Conservation (phyloP, 257 asterid genomes). For the Petunia axillaris region DNA sequence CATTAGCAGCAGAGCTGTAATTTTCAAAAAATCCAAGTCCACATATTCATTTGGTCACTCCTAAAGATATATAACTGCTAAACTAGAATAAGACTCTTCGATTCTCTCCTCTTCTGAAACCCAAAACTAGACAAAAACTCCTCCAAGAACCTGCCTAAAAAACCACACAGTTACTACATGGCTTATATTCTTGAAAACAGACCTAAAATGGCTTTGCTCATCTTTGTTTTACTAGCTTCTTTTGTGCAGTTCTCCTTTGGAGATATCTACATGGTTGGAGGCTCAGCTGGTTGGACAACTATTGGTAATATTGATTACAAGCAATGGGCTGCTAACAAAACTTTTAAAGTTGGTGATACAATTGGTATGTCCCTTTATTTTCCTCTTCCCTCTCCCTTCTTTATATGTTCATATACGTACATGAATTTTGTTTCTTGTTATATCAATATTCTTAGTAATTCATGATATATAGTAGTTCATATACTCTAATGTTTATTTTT, state of each 20-base stretch:
- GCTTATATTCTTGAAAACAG: constrained; percentile 21
- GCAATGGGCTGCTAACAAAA: constrained; percentile 63
- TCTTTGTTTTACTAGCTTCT: constrained; percentile 30
- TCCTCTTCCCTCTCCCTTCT: neutral
- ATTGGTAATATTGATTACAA: constrained; percentile 76
- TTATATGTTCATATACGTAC: neutral
- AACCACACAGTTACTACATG: neutral
- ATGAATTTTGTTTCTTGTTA: neutral
- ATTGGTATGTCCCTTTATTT: constrained; percentile 43
- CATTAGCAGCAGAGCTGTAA: neutral
- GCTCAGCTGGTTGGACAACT: constrained; percentile 87
- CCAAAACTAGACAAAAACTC: neutral
- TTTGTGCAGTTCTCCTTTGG: constrained; percentile 33
- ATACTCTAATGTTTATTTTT: neutral
- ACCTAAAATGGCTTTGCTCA: constrained; percentile 20
- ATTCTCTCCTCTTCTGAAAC: neutral
- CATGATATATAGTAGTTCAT: neutral
- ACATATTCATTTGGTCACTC: no score
- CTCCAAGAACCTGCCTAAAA: neutral
- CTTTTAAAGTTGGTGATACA: constrained; percentile 62
- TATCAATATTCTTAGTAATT: neutral
- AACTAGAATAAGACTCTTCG: neutral
- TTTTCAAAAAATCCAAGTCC: neutral
- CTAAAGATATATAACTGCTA: neutral
- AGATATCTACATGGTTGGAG: constrained; percentile 76